Evolutionary conservation across 1,284 basidiomycete species (phyloP).

Genomic region (Leccinum subrobustum): DNA sequence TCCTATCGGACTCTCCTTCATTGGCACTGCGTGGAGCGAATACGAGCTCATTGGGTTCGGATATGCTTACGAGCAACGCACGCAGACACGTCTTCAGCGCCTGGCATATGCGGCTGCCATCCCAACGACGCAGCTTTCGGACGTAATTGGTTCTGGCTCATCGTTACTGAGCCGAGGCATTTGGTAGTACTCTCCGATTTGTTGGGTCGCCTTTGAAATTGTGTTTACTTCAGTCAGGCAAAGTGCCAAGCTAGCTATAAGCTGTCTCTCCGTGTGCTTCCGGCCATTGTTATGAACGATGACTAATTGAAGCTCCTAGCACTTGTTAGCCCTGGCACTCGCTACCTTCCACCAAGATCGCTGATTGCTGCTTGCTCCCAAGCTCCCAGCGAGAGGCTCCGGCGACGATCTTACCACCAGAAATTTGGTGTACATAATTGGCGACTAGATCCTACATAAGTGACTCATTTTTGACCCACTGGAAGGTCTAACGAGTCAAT

Average conservation of each 20-base stretch:
- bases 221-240: too few relatives aligned
- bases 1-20: conserved; percentile 63
- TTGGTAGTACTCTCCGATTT: too few relatives aligned
- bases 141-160: conserved; percentile 37
- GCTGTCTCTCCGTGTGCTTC: not conserved
- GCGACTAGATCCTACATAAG: not conserved
- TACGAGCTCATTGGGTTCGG: conserved; percentile 57
- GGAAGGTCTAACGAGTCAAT: not conserved
- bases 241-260: too few relatives aligned
- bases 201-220: too few relatives aligned
- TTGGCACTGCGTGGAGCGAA: conserved; percentile 64
- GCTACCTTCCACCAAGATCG: not conserved
- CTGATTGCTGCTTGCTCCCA: not conserved
- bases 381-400: not conserved
- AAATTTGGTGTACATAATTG: not conserved
- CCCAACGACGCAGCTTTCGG: conserved; percentile 57
- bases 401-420: not conserved
- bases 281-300: not conserved
- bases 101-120: conserved; percentile 56
- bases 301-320: not conserved
- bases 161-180: not conserved
- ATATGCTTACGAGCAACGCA: conserved; percentile 67
- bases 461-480: not conserved
- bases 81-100: conserved; percentile 48
- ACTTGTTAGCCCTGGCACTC: not conserved